Conservation (phyloP, 2,329 filamentous ascomycete genomes). For the Ceratocystis destructans region DNA sequence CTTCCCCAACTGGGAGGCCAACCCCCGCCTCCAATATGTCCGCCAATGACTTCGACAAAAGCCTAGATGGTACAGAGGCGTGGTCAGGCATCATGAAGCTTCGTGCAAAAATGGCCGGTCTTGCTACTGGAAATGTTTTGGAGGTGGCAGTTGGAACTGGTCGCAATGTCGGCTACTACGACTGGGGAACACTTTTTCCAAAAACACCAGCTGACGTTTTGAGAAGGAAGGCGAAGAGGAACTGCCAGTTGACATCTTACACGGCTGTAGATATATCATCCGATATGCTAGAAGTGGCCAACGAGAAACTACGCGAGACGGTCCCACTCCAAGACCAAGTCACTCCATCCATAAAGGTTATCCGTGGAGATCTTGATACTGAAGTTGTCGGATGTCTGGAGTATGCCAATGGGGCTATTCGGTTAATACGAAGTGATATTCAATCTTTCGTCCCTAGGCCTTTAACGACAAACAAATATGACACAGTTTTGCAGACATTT, state of each 20-base stretch:
- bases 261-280: slow-evolving; percentile 49
- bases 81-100: slow-evolving; percentile 42
- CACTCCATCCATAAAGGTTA: slow-evolving; percentile 30
- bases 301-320: slow-evolving; percentile 35
- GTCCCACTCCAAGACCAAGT: slow-evolving; percentile 27
- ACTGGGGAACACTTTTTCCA: slow-evolving; percentile 35
- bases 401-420: slow-evolving; percentile 31
- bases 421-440: slow-evolving; percentile 38
- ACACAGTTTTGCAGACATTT: slow-evolving; percentile 51
- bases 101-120: slow-evolving; percentile 35
- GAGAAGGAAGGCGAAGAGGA: background rate
- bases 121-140: slow-evolving; percentile 43
- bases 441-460: slow-evolving; percentile 31
- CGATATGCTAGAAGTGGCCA: slow-evolving; percentile 46
- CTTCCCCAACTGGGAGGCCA: slow-evolving; percentile 11
- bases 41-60: slow-evolving; percentile 44
- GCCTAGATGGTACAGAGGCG: slow-evolving; percentile 43
- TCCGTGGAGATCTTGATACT: slow-evolving; percentile 21
- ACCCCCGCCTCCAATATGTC: slow-evolving; percentile 17
- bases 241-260: slow-evolving; percentile 35
- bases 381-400: slow-evolving; percentile 22
- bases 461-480: slow-evolving; percentile 31
- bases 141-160: slow-evolving; percentile 52
- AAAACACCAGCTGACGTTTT: slow-evolving; percentile 16
- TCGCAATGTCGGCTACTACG: slow-evolving; percentile 45